Base-by-base conservation (phyloP, 495 filamentous ascomycete species). In the Penicillium macrosclerotiorum region DNA sequence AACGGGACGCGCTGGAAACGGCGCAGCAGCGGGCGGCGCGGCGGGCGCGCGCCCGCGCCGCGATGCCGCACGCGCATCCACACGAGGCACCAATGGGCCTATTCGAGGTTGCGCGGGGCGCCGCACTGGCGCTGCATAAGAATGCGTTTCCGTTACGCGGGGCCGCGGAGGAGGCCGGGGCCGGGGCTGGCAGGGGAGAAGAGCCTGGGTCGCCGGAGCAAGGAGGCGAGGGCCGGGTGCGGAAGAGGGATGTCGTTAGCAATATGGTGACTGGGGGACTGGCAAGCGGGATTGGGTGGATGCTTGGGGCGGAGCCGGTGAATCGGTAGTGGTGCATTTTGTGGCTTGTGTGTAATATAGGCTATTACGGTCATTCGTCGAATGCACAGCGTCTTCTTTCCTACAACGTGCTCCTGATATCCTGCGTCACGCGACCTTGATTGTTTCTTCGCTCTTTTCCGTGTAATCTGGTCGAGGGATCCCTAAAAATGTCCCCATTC, bases 61-160 rank as follows among this genome's bases (percentile, higher is more conserved):
- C 52, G 1, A 45, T 60, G 52, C 55, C 59, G 24, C 55, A 63
- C 14, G 60, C 57, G 1, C 56, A 68, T 26, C 57, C 69, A 11
- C 86, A 89, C 40, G 90, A 94, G 58, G 86, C 89, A 24, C 93
- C 93, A 0, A 91, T 96, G 84, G 90, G 89, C 2, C 71, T 97
- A 18, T 97, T 98, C 57, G 94, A 96, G 49, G 80, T 97, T 31
- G 90, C 91, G 6, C 76, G 89, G 20, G 89, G 84, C 40, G 90
- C 90, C 23, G 82, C 88, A 4, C 76, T 83, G 30, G 90, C 94
- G 6, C 76, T 86, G 17, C 77, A 80, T 42, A 79, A 79, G 63
- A 82, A 74, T 52, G 75, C 81, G 3, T 82, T 82, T 51, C 79
- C 79, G 8, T 57, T 84, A 8, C 62, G 68, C 11, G 63, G 55